phyloP scores from a whole-genome alignment of 1,139 yeast species.

The Yamadazyma atlantica region DNA sequence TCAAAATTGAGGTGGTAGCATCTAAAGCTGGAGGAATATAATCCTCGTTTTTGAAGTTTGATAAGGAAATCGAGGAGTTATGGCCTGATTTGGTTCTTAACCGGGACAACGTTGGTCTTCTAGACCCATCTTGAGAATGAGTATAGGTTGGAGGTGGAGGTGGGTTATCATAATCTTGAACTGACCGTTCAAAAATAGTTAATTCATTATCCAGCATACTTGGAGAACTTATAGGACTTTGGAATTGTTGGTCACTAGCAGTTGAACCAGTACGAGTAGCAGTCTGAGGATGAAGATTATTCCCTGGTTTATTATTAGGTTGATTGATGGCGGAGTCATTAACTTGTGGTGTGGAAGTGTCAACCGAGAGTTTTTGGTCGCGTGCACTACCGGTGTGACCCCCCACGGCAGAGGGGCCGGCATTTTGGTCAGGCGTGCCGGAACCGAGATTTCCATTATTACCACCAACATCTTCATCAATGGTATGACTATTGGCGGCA shows the following conservation, averaged over 20 bases:
- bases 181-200: conserved; percentile 60
- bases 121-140: conserved; percentile 11
- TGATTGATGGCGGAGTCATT: not conserved
- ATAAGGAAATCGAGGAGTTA: conserved; percentile 27
- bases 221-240: conserved; percentile 8
- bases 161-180: conserved; percentile 42
- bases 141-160: conserved; percentile 3
- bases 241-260: not conserved
- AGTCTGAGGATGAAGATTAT: conserved; percentile 7
- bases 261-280: not conserved
- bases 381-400: conserved; percentile 1
- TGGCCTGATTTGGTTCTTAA: conserved; percentile 24
- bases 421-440: too few species aligned
- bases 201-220: conserved; percentile 10
- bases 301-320: not conserved
- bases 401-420: too few species aligned
- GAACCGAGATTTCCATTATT: too few species aligned
- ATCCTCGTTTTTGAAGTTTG: conserved; percentile 50
- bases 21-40: conserved; percentile 83
- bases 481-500: not conserved
- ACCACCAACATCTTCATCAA: too few species aligned
- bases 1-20: conserved; percentile 66
- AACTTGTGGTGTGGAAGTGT: not conserved
- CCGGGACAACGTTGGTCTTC: conserved; percentile 18
- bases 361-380: not conserved